These are phyloP conservation scores for Candida nitratophila DNA, from an alignment of 805 yeast genomes.

Conservation along the genomic window DNA sequence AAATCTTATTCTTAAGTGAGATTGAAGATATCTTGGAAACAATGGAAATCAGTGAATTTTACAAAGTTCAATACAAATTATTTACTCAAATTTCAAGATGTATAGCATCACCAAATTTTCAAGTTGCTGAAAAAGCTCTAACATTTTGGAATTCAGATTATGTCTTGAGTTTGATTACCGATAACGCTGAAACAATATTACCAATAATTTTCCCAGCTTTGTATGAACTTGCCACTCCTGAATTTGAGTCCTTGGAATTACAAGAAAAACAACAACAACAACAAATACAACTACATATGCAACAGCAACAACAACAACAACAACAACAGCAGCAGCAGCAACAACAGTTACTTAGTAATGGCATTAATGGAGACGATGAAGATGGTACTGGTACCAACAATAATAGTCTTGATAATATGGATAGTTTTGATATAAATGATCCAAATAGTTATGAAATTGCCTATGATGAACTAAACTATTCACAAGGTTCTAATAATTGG, in stretches of 20 bases:
- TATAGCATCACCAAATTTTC: slow-evolving; percentile 92
- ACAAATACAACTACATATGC: slow-evolving; percentile 4
- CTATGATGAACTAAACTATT: slow-evolving; percentile 28
- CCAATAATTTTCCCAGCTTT: slow-evolving; percentile 89
- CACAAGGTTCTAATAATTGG: slow-evolving; percentile 64
- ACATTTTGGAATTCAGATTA: slow-evolving; percentile 94
- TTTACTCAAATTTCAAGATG: slow-evolving; percentile 93
- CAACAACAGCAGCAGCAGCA: slow-evolving; percentile 6
- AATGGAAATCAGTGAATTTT: slow-evolving; percentile 88
- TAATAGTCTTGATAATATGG: not conserved
- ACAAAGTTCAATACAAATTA: slow-evolving; percentile 84
- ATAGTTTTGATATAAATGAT: slow-evolving; percentile 1
- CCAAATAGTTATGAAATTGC: slow-evolving; percentile 25
- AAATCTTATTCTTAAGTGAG: slow-evolving; percentile 92
- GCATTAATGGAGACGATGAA: not conserved
- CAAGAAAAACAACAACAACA: slow-evolving; percentile 20
- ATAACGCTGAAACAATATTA: slow-evolving; percentile 83
- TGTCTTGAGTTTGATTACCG: slow-evolving; percentile 83
- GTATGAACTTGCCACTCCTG: slow-evolving; percentile 64
- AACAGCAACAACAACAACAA: slow-evolving; percentile 2
- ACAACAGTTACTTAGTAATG: slow-evolving; percentile 1
- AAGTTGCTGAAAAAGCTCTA: slow-evolving; percentile 91
- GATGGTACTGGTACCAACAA: not conserved
- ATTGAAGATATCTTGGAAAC: slow-evolving; percentile 95
- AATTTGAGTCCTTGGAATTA: slow-evolving; percentile 23